A percentile compares a stretch with the other conserved stretches of the same genome.
Evolutionary conservation across 2,329 filamentous ascomycete species (phyloP).

Genomic region (Xylaria sp.): DNA sequence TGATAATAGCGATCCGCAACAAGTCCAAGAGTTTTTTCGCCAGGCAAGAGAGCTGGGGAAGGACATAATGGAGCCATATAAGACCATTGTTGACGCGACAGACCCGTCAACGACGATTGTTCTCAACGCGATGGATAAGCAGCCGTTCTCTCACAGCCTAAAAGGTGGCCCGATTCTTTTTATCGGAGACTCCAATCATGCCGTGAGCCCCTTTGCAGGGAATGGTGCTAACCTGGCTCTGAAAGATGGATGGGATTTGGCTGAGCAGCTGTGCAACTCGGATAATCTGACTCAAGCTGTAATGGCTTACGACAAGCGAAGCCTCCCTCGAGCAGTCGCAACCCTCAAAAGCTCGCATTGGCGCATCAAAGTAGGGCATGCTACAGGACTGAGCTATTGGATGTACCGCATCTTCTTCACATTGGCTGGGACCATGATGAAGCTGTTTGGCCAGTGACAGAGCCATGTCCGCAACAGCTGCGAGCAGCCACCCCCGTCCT

Average conservation of each 20-base stretch:
- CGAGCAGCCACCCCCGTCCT: neutral
- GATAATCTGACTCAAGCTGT: conserved; percentile 38
- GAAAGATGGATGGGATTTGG: conserved; percentile 54
- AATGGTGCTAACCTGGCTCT: conserved; percentile 56
- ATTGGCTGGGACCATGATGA: conserved; percentile 4
- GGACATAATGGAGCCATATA: conserved; percentile 47
- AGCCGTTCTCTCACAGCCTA: conserved; percentile 47
- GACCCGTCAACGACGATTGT: conserved; percentile 46
- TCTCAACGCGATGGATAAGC: conserved; percentile 52
- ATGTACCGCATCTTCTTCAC: conserved; percentile 25
- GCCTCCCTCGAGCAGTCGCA: conserved; percentile 43
- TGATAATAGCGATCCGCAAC: conserved; percentile 25
- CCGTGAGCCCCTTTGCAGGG: conserved; percentile 55
- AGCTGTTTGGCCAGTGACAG: conserved; percentile 4
- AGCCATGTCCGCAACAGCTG: neutral
- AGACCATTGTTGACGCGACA: conserved; percentile 47
- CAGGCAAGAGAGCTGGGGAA: conserved; percentile 43
- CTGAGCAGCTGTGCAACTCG: conserved; percentile 45
- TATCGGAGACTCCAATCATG: conserved; percentile 58
- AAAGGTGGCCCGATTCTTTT: conserved; percentile 46
- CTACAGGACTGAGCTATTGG: conserved; percentile 17
- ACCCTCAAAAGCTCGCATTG: conserved; percentile 31
- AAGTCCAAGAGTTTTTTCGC: conserved; percentile 41
- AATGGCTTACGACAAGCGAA: conserved; percentile 44
- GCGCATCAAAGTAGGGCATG: conserved; percentile 24